Conservation (phyloP, 2,329 filamentous ascomycete genomes). For the Ampelomyces quisqualis region DNA sequence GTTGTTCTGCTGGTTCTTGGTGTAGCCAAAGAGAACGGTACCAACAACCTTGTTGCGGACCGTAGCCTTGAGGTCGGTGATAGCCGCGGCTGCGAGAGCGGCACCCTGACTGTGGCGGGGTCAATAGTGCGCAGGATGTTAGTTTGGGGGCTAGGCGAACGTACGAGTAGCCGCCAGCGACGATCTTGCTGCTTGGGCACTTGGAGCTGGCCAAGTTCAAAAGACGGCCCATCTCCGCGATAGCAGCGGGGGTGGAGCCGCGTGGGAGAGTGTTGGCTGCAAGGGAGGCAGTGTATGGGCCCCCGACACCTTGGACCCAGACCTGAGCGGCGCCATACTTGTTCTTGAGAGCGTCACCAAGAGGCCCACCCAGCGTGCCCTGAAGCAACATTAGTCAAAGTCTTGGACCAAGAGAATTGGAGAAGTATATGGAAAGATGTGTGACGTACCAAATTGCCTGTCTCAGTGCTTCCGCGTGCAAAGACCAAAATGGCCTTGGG, state of each 20-base stretch:
- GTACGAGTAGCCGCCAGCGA: constrained; percentile 47
- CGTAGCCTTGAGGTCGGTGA: constrained; percentile 27
- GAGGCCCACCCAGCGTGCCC: constrained; percentile 23
- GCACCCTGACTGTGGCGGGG: constrained; percentile 39
- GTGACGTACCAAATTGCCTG: constrained; percentile 30
- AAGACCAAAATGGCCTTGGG: constrained; percentile 34
- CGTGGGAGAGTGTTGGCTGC: constrained; percentile 35
- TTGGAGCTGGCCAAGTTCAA: constrained; percentile 42
- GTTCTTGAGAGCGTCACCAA: constrained; percentile 24
- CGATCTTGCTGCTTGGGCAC: constrained; percentile 43
- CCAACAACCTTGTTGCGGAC: constrained; percentile 40
- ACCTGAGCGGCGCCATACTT: constrained; percentile 25
- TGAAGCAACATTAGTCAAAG: constrained; percentile 8
- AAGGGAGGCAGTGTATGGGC: constrained; percentile 39
- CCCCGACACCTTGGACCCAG: constrained; percentile 40
- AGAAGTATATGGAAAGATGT: background rate
- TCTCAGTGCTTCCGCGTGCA: constrained; percentile 27
- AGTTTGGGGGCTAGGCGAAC: constrained; percentile 7
- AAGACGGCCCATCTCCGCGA: constrained; percentile 38
- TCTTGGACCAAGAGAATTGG: too few relatives aligned
- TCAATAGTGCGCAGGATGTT: constrained; percentile 1
- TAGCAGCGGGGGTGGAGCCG: constrained; percentile 37
- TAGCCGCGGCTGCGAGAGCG: constrained; percentile 42
- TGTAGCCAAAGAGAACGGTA: constrained; percentile 46
- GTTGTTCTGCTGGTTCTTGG: constrained; percentile 42